Evolutionary conservation across 148 eudicot genomes (phyloP), one percentile per base, ranked within the genome.

Genomic region (Chenopodium quinoa): DNA sequence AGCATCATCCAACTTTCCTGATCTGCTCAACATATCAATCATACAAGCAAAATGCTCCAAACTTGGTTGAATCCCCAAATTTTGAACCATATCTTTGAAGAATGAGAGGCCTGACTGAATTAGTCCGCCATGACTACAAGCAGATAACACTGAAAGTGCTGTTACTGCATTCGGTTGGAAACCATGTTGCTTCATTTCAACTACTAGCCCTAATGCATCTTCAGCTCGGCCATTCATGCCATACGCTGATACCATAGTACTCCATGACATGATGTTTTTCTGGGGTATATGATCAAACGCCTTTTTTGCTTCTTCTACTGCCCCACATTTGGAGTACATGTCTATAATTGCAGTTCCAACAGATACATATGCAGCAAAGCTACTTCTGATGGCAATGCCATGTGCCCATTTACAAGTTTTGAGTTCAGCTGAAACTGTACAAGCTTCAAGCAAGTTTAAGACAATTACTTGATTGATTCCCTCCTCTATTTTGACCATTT

Each of bases 41-140:
- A 95, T 40, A 84, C 98, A 92, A 22, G 97, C 93, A 82, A 88
- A 93, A 83, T 95, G 94, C 86, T 92, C 94, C 71, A 86, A 34
- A 34, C 87, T 76, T 23, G 90, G 87, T 84, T 89, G 83, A 62
- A 78, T 79, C 14, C 78, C 76, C 34, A 85, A 54, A 63, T 89
- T 87, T 52, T 80, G 69, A 66, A 90, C 73, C 83, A 92, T 82
- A 74, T 89, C 88, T 66, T 89, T 73, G 82, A 93, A 91, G 75
- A 91, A 83, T 11, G 78, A 81, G 20, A 91, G 85, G 29, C 98
- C 97, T 34, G 89, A 87, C 2, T 81, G 76, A 48, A 95, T 82
- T 76, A 95, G 75, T 25, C 97, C 95, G 7, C 97, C 97, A 82
- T 95, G 98, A 87, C 97, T 91, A 84, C 98, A 93, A 9, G 98